phyloP scores from a whole-genome alignment of 2,329 filamentous ascomycete genomes.

The Colletotrichum camelliae region DNA sequence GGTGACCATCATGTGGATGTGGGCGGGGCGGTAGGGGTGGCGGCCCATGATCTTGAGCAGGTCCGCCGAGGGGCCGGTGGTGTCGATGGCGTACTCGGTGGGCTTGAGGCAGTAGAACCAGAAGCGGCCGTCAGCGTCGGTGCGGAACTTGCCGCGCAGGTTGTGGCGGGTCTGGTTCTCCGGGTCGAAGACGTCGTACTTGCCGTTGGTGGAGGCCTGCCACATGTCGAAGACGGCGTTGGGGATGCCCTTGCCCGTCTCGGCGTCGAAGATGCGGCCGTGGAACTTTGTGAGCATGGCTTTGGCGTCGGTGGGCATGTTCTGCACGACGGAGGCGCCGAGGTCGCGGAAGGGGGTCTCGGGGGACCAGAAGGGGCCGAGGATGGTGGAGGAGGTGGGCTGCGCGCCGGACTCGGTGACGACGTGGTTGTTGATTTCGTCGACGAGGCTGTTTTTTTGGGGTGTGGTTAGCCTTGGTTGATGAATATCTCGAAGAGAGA shows the following conservation, averaged over 20 bases:
- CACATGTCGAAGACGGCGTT: constrained; percentile 64
- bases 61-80: constrained; percentile 45
- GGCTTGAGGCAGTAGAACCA: constrained; percentile 69
- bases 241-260: constrained; percentile 27
- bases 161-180: constrained; percentile 66
- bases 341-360: constrained; percentile 23
- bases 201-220: constrained; percentile 64
- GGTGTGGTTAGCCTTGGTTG: background rate
- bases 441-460: constrained; percentile 3
- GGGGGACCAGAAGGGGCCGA: constrained; percentile 24
- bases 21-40: constrained; percentile 27
- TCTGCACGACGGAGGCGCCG: constrained; percentile 19
- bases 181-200: constrained; percentile 68
- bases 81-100: constrained; percentile 67
- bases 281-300: constrained; percentile 20
- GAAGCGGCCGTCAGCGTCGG: constrained; percentile 65
- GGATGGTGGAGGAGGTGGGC: constrained; percentile 20
- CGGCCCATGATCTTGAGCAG: constrained; percentile 27
- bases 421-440: constrained; percentile 22
- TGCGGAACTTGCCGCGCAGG: constrained; percentile 68
- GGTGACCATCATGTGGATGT: constrained; percentile 37
- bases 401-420: constrained; percentile 9
- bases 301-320: constrained; percentile 17
- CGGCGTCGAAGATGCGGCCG: constrained; percentile 23
- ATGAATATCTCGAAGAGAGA: background rate